Conservation (phyloP, 83 land plant species). For the Picea mariana region DNA sequence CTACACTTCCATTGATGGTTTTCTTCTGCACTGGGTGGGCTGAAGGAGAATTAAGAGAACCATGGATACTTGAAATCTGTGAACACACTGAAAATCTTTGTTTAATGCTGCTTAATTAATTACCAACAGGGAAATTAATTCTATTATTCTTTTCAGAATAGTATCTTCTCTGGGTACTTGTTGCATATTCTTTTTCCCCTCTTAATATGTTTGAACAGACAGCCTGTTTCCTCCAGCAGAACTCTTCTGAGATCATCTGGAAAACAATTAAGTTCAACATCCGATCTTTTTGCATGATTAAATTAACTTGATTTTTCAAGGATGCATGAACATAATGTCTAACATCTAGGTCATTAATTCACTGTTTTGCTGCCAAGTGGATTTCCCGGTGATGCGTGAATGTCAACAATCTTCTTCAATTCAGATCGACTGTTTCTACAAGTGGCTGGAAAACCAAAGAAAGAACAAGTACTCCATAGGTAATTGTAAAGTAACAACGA, state of each 20-base stretch:
- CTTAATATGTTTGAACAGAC: neutral
- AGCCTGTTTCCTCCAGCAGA: neutral
- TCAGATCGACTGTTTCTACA: neutral
- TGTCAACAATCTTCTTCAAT: neutral
- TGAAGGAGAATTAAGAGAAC: neutral
- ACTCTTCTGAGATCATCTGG: neutral
- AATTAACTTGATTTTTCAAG: no score
- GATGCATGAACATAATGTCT: no score
- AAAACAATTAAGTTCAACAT: no score
- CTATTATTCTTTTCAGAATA: neutral
- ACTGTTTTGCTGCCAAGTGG: no score
- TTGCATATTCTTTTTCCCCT: neutral
- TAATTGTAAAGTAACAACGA: no score
- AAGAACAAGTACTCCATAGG: neutral
- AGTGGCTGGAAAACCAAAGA: neutral
- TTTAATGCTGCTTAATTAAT: neutral
- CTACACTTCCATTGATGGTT: neutral
- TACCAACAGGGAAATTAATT: neutral
- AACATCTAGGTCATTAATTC: no score
- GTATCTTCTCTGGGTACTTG: neutral
- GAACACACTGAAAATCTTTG: neutral
- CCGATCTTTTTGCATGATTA: no score
- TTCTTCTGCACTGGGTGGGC: neutral
- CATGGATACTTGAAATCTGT: neutral
- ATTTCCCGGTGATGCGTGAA: no score